Evolutionary conservation across 768 basidiomycete genomes (phyloP), one percentile per base, ranked within the genome.

Genomic region (Suillus placidus): DNA sequence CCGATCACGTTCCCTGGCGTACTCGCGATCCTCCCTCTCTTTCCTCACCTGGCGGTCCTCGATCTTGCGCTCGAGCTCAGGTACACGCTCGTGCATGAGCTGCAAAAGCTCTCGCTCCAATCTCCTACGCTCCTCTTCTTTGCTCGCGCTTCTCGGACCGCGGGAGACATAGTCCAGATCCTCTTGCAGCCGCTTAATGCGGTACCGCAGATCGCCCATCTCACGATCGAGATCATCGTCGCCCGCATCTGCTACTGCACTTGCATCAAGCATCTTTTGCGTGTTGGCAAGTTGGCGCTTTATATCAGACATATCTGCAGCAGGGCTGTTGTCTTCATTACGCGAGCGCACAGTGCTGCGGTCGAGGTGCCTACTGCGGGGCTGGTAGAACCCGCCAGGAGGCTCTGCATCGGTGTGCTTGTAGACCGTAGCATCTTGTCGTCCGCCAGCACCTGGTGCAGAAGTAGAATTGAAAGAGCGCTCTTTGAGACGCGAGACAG

Each of bases 191-290:
- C 95, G 82, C 72, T 88, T 87, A 55, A 97, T 94, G 35, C 91
- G 86, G 72, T 93, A 94, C 52, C 87, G 87, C 56, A 99, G 80
- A 68, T 96, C 93, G 8, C 90, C 86, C 79, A 97, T 84, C 77
- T 99, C 97, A 54, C 90, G 85, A 62, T 96, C 93, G n/a, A 99
- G 82, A 60, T 84, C 91, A 64, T 97, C 95, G 71, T 98, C 95
- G 66, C 97, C 95, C 3, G 82, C 86, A 62, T 87, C 87, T 23
- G 83, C 87, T n/a, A 88, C 88, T 0, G 88, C 81, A 5, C 84
- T 83, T 32, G 86, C 85, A 69, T 98, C 95, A 4, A 98, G 83
- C 85, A 90, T 85, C 61, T 87, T 84, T 12, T 92, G 90, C 0
- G 95, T 90, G 69, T 87, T 92, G 61, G 88, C 84, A 1, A 99